Evolutionary conservation across 78 protist species (phyloP), one percentile per base, ranked within the genome.

Genomic region (Blattamonas nauphoetae): DNA sequence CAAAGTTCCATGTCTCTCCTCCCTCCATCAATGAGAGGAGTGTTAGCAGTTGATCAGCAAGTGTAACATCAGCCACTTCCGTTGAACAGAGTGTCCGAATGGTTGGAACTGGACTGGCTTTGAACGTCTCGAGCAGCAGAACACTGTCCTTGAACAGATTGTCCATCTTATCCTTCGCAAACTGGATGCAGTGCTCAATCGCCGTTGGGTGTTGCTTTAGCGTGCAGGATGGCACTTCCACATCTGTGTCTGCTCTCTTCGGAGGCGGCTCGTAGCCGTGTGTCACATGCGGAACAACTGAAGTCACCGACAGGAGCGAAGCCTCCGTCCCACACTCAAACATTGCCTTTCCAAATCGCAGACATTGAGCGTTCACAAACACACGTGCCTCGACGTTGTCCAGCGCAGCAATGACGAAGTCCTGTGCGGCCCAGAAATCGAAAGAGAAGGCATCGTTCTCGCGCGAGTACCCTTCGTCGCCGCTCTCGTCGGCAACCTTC

Each of bases 301-400:
- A 42, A 33, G 87, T 81, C 11, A 3, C 6, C 41, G 4, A 32
- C 41, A 44, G 89, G n/a, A 42, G 41, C 34, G 88, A 32, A 34
- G 92, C 94, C 3, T 89, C 91, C 35, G 95, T 93, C 46, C 95
- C 95, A 41, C 89, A 81, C 42, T 93, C 95, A 21, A 93, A 2
- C 42, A 93, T 1, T 1, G 93, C 87, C 38, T 32, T 42, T 3
- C 41, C 1, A 45, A 55, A 42, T 35, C 41, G 2, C 34, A 91
- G 63, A 21, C 89, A 82, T 34, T 43, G 46, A 29, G 63, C 64
- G 41, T 93, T 93, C 34, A 83, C 46, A 84, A 85, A 91, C 29
- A 42, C 1, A 78, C 95, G 44, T 2, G 95, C 89, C 34, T 32
- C 5, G 43, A 91, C 89, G 85, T 93, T 93, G 71, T 93, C 95